Evolutionary conservation across 179 eudicot genomes (phyloP), one percentile per base, ranked within the genome.

Genomic region (Spergularia azorica): DNA sequence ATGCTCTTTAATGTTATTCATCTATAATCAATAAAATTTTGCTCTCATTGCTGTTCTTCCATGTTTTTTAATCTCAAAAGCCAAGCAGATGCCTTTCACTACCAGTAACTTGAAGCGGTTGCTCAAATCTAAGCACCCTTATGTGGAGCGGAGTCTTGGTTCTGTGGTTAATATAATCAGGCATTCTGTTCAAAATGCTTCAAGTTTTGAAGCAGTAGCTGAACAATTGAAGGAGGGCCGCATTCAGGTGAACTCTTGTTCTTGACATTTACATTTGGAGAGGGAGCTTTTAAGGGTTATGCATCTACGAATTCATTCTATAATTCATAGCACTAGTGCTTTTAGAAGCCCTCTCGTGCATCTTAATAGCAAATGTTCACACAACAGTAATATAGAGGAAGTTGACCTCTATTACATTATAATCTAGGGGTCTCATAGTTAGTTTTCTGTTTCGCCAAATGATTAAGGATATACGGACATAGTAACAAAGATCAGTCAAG

Each of bases 51-150:
- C 20, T 63, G 21, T 56, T 54, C 10, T 46, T 63, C 68, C 55
- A 17, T 20, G 63, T 63, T 77, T 82, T 79, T 79, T 54, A 36
- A 15, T 75, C 38, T 65, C 80, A 76, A 91, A 84, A 95, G 99
- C 97, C 87, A 96, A 92, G 87, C 94, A 94, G 92, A 88, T 90
- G 97, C 99, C 99, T 63, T 84, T 87, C 71, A 90, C 97, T 43
- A 63, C 90, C 39, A 84, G 72, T 82, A 89, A 86, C 76, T 85
- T 94, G 75, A 87, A 90, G 60, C 87, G 87, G 74, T 16, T 85
- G 78, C 74, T 92, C 83, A 87, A 84, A 75, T 89, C 94, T 14
- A 94, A 89, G 86, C 92, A 87, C 75, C 92, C 95, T 58, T 89
- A 87, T 80, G 82, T 96, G 59, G 99, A 96, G 83, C 94, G 92